Base-by-base conservation (phyloP, 345 rosid genomes). In the Populus nigra region DNA sequence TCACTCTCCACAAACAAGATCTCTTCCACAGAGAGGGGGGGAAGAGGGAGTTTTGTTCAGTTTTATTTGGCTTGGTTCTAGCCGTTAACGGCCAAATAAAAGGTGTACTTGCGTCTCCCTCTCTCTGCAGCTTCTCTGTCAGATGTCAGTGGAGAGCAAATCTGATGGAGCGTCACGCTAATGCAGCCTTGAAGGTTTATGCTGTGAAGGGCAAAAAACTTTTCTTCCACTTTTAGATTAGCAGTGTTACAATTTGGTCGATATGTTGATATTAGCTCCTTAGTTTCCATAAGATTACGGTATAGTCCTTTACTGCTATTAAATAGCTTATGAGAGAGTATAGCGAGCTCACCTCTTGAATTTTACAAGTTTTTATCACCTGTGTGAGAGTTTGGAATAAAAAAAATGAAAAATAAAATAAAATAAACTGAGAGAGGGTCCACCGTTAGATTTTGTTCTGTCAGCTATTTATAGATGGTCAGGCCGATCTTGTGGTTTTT, bases 161-260 rank as follows among this genome's bases (percentile, higher is more conserved):
- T 85, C 82, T 74, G 89, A 75, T 76, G 84, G 75, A 72, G 79
- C 78, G 83, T 84, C 88, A 78, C 1, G 29, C 15, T n/a, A 8
- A 31, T 31, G 33, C 2, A 31, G 36, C 36, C 36, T 10, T n/a
- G 16, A 59, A 59, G 29, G 65, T 23, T 59, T 59, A 79, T 85
- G 85, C 75, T 85, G 78, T 80, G 43, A 78, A 71, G 84, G 74
- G 66, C 79, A 73, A 83, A 49, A 57, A 33, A 31, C 38, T 8
- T 41, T 75, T 67, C 74, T 57, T 4, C 15, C 31, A 18, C 31
- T 69, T 25, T 33, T 17, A 7, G 20, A 3, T 43, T 38, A n/a
- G 17, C 0, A 9, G 20, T 63, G 6, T 77, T 69, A 57, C 74
- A 8, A 22, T n/a, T 82, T 77, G 86, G 39, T 73, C 87, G 86